phyloP scores from a whole-genome alignment of 1,284 basidiomycete genomes.

The Pascua guehoae region DNA sequence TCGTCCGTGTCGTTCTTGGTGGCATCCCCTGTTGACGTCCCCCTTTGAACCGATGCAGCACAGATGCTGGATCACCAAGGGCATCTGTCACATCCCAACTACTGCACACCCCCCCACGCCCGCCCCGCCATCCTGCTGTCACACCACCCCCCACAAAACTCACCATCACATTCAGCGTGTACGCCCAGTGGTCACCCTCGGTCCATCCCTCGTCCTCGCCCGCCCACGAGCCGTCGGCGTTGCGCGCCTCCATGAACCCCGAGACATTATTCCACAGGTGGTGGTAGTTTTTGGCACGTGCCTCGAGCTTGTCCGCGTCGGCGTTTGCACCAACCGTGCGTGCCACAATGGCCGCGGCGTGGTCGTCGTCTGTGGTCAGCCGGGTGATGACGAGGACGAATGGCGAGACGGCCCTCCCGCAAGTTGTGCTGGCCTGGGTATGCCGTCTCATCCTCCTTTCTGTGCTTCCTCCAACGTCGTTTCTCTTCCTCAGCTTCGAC shows the following conservation, averaged over 20 bases:
- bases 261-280: conserved; percentile 67
- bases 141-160: neutral
- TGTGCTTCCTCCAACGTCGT: neutral
- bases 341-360: conserved; percentile 65
- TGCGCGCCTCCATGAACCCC: conserved; percentile 76
- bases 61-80: no score
- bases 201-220: conserved; percentile 70
- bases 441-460: neutral
- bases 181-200: conserved; percentile 80
- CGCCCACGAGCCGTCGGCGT: conserved; percentile 66
- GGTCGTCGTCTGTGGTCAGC: conserved; percentile 64
- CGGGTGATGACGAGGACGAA: no score
- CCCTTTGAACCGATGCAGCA: no score
- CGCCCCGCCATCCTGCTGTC: no score
- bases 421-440: no score
- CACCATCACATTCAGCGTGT: conserved; percentile 65
- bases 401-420: no score
- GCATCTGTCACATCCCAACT: no score
- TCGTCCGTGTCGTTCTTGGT: neutral
- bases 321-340: conserved; percentile 54
- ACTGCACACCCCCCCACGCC: no score
- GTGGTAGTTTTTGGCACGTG: conserved; percentile 58
- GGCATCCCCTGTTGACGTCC: no score
- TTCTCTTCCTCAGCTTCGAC: no score
- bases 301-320: conserved; percentile 56